Evolutionary conservation across 352 stramenopile species (phyloP).

Genomic region (Chrysophaeum taylorii): DNA sequence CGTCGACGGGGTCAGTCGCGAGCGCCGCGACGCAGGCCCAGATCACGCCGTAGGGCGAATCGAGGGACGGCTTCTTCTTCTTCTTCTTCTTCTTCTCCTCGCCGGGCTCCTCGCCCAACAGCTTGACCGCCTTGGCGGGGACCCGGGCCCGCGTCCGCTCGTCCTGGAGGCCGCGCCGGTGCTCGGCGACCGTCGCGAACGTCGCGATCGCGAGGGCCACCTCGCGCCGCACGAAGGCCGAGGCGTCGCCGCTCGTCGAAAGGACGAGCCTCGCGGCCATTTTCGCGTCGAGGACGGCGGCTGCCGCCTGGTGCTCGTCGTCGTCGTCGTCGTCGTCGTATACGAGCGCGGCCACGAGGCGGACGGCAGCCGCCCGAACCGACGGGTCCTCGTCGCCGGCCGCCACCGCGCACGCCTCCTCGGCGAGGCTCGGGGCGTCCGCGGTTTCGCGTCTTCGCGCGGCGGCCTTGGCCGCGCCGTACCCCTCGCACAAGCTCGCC

Average conservation of each 20-base stretch:
- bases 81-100: background rate
- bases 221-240: conserved; percentile 46
- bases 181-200: conserved; percentile 25
- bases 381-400: background rate
- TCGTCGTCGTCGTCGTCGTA: background rate
- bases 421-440: background rate
- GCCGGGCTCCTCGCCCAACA: too few relatives aligned
- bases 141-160: too few relatives aligned
- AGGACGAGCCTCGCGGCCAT: background rate
- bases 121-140: too few relatives aligned
- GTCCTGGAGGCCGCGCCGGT: background rate
- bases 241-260: background rate
- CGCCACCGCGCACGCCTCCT: background rate
- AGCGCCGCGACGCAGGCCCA: too few relatives aligned
- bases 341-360: background rate
- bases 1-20: conserved; percentile 37
- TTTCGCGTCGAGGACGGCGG: background rate
- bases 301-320: background rate
- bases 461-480: conserved; percentile 32
- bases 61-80: background rate
- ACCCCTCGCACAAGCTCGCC: conserved; percentile 76
- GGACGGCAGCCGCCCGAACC: too few relatives aligned
- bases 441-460: background rate
- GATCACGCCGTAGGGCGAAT: too few relatives aligned
- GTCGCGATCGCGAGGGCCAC: conserved; percentile 35